Evolutionary conservation across 768 basidiomycete genomes (phyloP), one percentile per base, ranked within the genome.

Genomic region (Amanita molliuscula): DNA sequence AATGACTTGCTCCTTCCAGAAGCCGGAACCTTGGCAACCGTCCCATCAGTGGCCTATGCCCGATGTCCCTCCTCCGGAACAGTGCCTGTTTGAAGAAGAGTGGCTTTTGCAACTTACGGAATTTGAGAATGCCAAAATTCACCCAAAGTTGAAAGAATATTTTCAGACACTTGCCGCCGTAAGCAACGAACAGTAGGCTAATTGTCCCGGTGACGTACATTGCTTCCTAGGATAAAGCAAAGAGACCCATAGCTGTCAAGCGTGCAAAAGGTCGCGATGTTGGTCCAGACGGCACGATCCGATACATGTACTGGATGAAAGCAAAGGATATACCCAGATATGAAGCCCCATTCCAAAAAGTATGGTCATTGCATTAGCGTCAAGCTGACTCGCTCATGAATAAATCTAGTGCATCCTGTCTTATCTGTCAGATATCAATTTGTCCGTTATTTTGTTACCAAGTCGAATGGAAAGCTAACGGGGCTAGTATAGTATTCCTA

Each of bases 1-100:
- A 36, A 70, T 90, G 66, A 60, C 87, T 53, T 90, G 86, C 62
- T 91, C 88, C 4, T 92, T 89, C 71, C 87, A 91, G 54, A 73
- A 70, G 46, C 84, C 85, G 3, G 89, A 92, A 59, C 78, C 79
- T 8, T 79, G 78, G 76, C 87, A 88, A 59, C 85, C 81, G 1
- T 61, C 67, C 7, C 72, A 81, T 56, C 82, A 86, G 52, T 82
- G 78, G 75, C 65, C 76, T 3, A 81, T 85, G 74, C 88, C 88
- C 0, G 50, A 63, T 10, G 69, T 73, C 15, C 77, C 77, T 7
- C 59, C 73, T 4, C 81, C 86, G 0, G 84, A 88, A 28, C 67
- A 80, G 16, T 87, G 84, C 57, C 74, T 75, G 47, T 66, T 77
- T 18, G 78, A 81, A 47, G 80, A 84, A 57, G 69, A 67, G 35